These are phyloP conservation scores for Exophiala calicioides DNA, from an alignment of 2,329 filamentous ascomycete species.

Conservation along the genomic window DNA sequence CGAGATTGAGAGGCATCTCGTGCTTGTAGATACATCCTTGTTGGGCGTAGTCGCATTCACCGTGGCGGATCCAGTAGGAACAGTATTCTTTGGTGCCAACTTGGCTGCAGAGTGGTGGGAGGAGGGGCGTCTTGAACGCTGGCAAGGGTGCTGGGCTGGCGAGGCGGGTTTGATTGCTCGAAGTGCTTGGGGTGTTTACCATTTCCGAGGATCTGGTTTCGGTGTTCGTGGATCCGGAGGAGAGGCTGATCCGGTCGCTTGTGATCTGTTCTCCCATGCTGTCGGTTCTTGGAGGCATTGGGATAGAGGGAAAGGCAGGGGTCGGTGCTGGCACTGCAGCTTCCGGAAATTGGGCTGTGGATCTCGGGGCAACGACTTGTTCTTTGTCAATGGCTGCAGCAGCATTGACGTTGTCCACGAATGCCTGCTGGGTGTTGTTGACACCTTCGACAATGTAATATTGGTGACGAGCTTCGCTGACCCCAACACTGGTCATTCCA, in stretches of 20 bases:
- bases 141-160: neutral
- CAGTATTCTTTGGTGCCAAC: conserved; percentile 72
- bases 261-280: neutral
- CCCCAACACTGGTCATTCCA: conserved; percentile 47
- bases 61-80: conserved; percentile 85
- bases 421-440: conserved; percentile 38
- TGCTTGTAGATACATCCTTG: conserved; percentile 89
- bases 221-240: neutral
- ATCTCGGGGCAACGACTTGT: neutral
- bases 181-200: neutral
- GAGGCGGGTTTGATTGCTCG: neutral
- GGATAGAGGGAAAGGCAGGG: neutral
- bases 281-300: neutral
- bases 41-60: conserved; percentile 80
- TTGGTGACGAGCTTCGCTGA: conserved; percentile 35
- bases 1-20: conserved; percentile 74
- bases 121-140: neutral
- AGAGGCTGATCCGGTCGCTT: neutral
- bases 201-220: conserved; percentile 5
- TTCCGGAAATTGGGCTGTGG: neutral
- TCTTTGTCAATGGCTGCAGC: neutral
- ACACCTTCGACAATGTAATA: conserved; percentile 38
- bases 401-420: neutral
- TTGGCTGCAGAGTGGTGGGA: conserved; percentile 33
- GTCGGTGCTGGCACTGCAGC: neutral